These are phyloP conservation scores for Pythium brachiatum DNA, from an alignment of 352 stramenopile species.

Conservation along the genomic window DNA sequence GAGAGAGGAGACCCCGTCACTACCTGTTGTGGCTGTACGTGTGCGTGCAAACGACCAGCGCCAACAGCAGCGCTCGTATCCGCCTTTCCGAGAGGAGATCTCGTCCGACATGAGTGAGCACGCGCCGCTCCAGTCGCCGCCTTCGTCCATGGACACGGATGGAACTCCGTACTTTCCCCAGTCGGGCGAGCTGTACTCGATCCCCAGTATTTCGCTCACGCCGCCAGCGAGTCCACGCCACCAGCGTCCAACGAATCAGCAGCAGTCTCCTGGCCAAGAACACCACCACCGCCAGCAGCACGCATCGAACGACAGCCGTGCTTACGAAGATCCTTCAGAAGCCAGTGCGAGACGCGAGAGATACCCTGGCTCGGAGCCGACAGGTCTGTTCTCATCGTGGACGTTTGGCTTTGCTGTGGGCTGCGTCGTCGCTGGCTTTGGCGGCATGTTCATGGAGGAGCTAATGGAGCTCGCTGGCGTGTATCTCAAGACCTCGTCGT, in stretches of 20 bases:
- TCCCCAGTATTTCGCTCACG: slow-evolving; percentile 30
- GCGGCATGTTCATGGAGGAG: slow-evolving; percentile 60
- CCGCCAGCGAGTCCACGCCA: slow-evolving; percentile 23
- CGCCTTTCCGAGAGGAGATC: slow-evolving; percentile 32
- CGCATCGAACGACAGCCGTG: not conserved
- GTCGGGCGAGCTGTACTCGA: slow-evolving; percentile 22
- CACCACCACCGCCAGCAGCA: not conserved
- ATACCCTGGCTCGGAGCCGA: not conserved
- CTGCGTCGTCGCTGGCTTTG: slow-evolving; percentile 40
- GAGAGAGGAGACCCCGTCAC: not conserved
- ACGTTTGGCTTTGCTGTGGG: slow-evolving; percentile 37
- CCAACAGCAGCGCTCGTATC: slow-evolving; percentile 4
- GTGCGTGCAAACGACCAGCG: not conserved
- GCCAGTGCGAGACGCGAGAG: not conserved
- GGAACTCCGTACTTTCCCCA: slow-evolving; percentile 10
- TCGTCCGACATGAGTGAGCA: slow-evolving; percentile 20
- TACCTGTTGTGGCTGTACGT: slow-evolving; percentile 8
- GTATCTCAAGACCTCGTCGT: slow-evolving; percentile 28
- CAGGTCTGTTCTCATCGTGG: slow-evolving; percentile 35
- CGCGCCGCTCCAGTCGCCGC: not conserved
- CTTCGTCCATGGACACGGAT: slow-evolving; percentile 6
- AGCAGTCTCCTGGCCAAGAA: not conserved
- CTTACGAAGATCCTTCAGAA: not conserved
- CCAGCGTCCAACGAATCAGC: not conserved
- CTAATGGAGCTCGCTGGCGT: slow-evolving; percentile 34